Evolutionary conservation across 2,329 filamentous ascomycete genomes (phyloP), one percentile per base, ranked within the genome.

Genomic region (Ilyonectria destructans): DNA sequence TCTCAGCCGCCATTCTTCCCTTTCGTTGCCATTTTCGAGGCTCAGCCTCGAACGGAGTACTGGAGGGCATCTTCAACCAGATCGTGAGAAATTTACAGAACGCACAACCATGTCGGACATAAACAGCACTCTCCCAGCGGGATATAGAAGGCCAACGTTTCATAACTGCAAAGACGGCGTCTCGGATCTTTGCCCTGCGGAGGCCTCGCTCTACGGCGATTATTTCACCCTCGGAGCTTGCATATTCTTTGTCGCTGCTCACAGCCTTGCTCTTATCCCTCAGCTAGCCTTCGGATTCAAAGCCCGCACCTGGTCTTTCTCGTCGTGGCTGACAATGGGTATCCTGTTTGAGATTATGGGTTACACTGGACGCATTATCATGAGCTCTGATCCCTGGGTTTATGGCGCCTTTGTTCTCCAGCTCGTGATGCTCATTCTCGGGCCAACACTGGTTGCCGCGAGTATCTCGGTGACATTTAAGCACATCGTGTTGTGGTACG

Each of bases 381-480:
- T 84, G 80, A 69, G 67, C 12, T 72, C 67, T 10, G 84, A 85
- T 54, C 82, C 82, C 0, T 85, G 80, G 80, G 78, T 78, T 15
- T 76, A 83, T 58, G 74, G 77, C 48, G 80, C 80, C 5, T 82
- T 83, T 68, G 80, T 82, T 59, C 78, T 84, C 6, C 82, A 84
- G 57, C 82, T 85, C 13, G 79, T 82, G 69, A 81, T 80, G 65
- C 75, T 85, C 3, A 81, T 84, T 33, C 75, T 85, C 7, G 80
- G 80, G 0, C 83, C 83, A 0, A 81, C 81, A 4, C 80, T 85
- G 54, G 75, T 85, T 6, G 82, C 83, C 1, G 83, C 83, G 1
- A 80, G 79, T 10, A 83, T 85, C 55, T 85, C 84, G 60, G 75
- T 85, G 5, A 84, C 82, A 0, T 77, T 85, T 19, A 84, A 84